Conservation (phyloP, 257 asterid species). For the Jasminum sambac region DNA sequence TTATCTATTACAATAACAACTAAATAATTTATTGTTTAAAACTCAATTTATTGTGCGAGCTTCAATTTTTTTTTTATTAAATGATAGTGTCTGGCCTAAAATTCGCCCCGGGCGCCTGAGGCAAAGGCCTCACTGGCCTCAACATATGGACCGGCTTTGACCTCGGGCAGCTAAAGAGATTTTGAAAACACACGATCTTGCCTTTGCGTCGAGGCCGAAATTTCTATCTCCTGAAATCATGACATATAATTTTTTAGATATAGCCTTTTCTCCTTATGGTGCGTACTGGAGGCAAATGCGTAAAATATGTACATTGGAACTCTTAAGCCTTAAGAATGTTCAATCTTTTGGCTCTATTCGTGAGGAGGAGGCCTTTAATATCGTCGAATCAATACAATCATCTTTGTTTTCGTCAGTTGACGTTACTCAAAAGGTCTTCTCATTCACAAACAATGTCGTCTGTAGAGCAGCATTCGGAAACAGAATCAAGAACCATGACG, state of each 20-base stretch:
- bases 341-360: conserved; percentile 13
- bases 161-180: conserved; percentile 22
- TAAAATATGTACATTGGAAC: conserved; percentile 25
- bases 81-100: no score
- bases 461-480: conserved; percentile 28
- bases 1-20: no score
- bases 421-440: conserved; percentile 13
- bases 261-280: conserved; percentile 30
- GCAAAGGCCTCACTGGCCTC: no score
- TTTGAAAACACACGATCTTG: conserved; percentile 28
- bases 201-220: conserved; percentile 23
- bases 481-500: conserved; percentile 25
- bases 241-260: conserved; percentile 20
- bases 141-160: no score
- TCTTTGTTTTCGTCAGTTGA: neutral
- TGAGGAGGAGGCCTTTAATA: conserved; percentile 20
- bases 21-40: no score
- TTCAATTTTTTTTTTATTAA: no score
- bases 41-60: no score
- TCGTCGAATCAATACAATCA: conserved; percentile 1
- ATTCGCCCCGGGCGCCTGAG: no score
- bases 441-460: conserved; percentile 1
- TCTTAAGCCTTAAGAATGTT: conserved; percentile 19
- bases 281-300: conserved; percentile 31
- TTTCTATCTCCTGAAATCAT: neutral